These are phyloP conservation scores for Heliosperma pusillum DNA, from an alignment of 148 eudicot genomes.

Conservation along the genomic window DNA sequence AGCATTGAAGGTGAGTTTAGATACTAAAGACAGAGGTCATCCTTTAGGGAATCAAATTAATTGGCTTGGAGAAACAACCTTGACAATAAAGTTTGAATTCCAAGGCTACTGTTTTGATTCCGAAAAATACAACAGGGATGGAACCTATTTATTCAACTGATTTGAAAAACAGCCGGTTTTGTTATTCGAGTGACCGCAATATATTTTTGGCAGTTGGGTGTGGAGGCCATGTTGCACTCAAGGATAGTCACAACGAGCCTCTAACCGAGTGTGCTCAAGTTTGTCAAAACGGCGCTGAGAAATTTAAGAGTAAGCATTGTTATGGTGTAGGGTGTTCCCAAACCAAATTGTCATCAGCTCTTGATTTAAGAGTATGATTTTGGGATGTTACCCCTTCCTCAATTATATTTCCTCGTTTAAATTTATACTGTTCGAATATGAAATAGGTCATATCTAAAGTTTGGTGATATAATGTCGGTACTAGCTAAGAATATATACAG, in stretches of 20 bases:
- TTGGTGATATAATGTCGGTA: too few species aligned
- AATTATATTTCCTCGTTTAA: too few species aligned
- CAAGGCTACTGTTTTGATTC: background rate
- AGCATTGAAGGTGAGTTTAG: background rate
- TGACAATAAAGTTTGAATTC: background rate
- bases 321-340: constrained; percentile 6
- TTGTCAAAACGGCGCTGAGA: background rate
- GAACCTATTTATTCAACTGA: background rate
- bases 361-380: background rate
- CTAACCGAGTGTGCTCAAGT: background rate
- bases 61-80: background rate
- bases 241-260: background rate
- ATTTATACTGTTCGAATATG: too few species aligned
- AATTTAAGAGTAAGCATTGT: background rate
- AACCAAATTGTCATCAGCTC: background rate
- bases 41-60: background rate
- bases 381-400: too few species aligned
- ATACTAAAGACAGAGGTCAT: too few species aligned
- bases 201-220: background rate
- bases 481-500: too few species aligned
- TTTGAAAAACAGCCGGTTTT: background rate
- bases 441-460: too few species aligned
- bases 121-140: background rate
- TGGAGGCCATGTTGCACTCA: background rate
- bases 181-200: background rate